Conservation (phyloP, 139 green algal genomes). For the Penium margaritaceum region DNA sequence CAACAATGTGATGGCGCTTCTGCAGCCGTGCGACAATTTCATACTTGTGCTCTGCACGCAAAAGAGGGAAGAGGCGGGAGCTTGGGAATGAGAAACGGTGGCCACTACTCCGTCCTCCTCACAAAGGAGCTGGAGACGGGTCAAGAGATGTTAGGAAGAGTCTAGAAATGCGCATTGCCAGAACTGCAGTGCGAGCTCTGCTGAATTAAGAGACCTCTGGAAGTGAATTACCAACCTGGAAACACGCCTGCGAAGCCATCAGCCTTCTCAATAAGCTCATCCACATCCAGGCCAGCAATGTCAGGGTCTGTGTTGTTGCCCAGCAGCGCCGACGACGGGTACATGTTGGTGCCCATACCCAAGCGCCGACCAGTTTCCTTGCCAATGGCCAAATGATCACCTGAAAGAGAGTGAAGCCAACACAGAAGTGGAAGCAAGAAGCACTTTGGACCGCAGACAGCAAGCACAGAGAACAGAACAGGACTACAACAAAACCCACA, state of each 20-base stretch:
- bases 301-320: slow-evolving; percentile 8
- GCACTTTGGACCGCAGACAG: too few relatives aligned
- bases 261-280: slow-evolving; percentile 44
- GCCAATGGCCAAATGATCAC: slow-evolving; percentile 49
- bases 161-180: too few relatives aligned
- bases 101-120: too few relatives aligned
- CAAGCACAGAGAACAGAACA: too few relatives aligned
- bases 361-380: slow-evolving; percentile 46
- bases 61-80: not conserved
- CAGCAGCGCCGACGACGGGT: slow-evolving; percentile 43
- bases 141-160: too few relatives aligned
- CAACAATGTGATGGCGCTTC: slow-evolving; percentile 41
- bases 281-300: slow-evolving; percentile 15
- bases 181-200: too few relatives aligned
- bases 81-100: too few relatives aligned
- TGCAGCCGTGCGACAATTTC: slow-evolving; percentile 50
- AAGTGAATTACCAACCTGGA: slow-evolving; percentile 16
- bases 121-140: too few relatives aligned
- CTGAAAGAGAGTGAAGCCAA: too few relatives aligned
- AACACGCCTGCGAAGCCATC: slow-evolving; percentile 50
- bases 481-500: too few relatives aligned
- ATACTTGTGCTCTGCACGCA: slow-evolving; percentile 46
- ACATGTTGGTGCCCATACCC: slow-evolving; percentile 52
- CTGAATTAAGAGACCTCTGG: too few relatives aligned
- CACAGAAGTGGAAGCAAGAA: too few relatives aligned